Percentiles rank a stretch among this genome's conserved stretches.
phyloP scores from a whole-genome alignment of 225 moss, liverwort and hornwort genomes.

The Rhytidiadelphus loreus region DNA sequence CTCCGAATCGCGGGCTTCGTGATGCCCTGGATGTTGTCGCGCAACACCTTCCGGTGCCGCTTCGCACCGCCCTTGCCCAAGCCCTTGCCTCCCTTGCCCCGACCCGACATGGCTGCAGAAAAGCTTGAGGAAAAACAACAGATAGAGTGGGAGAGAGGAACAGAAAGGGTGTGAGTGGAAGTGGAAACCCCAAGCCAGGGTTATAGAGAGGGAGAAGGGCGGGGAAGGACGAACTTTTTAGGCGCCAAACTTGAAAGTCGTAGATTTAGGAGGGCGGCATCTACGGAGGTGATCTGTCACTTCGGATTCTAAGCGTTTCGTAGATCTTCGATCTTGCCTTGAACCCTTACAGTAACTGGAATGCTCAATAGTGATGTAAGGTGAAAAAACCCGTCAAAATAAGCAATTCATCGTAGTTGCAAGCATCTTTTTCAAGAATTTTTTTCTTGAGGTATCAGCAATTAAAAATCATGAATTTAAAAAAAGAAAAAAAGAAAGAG shows the following conservation, averaged over 20 bases:
- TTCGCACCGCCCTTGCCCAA: neutral
- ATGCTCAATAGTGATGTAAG: neutral
- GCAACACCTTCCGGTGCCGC: neutral
- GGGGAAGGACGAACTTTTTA: neutral
- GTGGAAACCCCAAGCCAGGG: neutral
- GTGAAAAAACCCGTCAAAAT: too few relatives aligned
- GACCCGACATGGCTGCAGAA: neutral
- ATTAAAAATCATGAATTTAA: neutral
- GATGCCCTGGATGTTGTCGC: neutral
- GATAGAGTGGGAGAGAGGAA: too few relatives aligned
- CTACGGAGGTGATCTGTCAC: neutral
- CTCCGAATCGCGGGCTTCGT: neutral
- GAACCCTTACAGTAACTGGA: neutral
- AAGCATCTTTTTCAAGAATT: neutral
- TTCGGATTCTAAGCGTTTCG: neutral
- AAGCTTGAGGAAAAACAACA: fast-evolving
- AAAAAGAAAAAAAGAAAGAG: neutral
- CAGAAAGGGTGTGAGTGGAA: fast-evolving
- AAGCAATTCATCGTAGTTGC: too few relatives aligned
- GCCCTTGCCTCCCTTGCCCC: neutral
- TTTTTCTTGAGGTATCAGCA: fast-evolving
- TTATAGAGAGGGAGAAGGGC: neutral
- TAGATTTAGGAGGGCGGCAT: neutral
- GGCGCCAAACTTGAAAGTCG: neutral
- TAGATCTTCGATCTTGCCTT: neutral